Conservation (phyloP, 495 filamentous ascomycete genomes). For the Staphylotrichum longicolle region DNA sequence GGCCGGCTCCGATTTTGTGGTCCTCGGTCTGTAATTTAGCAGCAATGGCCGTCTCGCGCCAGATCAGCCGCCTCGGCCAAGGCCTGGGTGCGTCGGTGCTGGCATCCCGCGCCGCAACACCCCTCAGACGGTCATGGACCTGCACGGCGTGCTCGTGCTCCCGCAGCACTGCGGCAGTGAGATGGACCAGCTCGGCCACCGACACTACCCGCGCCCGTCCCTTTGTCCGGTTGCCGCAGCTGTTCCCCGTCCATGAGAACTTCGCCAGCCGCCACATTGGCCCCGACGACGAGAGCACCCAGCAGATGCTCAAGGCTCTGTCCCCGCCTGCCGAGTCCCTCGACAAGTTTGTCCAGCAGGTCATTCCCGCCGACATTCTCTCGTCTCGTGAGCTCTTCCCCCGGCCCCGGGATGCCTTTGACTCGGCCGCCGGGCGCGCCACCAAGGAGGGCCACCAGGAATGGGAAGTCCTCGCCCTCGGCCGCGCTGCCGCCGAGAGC, state of each 20-base stretch:
- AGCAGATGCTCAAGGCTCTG: constrained; percentile 78
- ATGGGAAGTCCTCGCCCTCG: constrained; percentile 41
- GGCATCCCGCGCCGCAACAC: constrained; percentile 17
- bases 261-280: constrained; percentile 93
- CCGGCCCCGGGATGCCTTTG: constrained; percentile 23
- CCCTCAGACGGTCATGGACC: constrained; percentile 4
- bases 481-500: constrained; percentile 61
- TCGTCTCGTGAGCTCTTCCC: constrained; percentile 52
- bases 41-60: constrained; percentile 25
- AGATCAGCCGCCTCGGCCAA: constrained; percentile 30
- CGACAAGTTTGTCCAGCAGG: constrained; percentile 86
- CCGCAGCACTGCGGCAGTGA: not conserved
- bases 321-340: constrained; percentile 70
- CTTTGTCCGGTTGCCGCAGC: constrained; percentile 22
- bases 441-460: constrained; percentile 34
- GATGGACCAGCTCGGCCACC: constrained; percentile 17
- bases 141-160: constrained; percentile 4
- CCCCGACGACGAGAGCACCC: constrained; percentile 66
- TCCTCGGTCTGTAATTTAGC: not conserved
- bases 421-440: constrained; percentile 8
- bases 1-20: not conserved
- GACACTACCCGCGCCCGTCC: constrained; percentile 11
- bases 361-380: constrained; percentile 81
- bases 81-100: constrained; percentile 24
- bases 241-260: constrained; percentile 47